Evolutionary conservation across 2,329 filamentous ascomycete genomes (phyloP), one percentile per base, ranked within the genome.

Genomic region (Xylaria hypoxylon): DNA sequence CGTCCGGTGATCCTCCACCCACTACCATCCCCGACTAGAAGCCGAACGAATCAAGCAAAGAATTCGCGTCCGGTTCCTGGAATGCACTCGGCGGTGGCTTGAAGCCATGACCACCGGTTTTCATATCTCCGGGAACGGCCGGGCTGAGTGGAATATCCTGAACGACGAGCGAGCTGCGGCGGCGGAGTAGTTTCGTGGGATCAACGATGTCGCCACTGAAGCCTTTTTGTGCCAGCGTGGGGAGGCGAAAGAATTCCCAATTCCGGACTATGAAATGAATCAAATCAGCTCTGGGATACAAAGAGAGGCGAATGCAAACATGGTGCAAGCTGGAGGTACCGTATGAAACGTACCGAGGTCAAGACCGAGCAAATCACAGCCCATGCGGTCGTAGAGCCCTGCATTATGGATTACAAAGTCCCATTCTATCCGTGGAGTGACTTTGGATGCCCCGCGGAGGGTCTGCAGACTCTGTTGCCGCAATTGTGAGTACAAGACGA

Each of bases 1-100:
- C 33, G 35, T 33, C 22, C 10, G 2, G 31, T 38, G 4, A 24
- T 22, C 28, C 13, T 22, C 19, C 15, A 40, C 8, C 19, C 19
- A 45, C 31, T 19, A 28, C 17, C 5, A 10, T 24, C 19, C 35
- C n/a, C 5, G n/a, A 7, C 33, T 70, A 98, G 77, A 98, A 96
- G 1, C 95, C 95, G 85, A 98, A 98, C 77, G 88, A 94, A 83
- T 98, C 95, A 73, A 98, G 83, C 75, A 99, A 80, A 65, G 93
- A 95, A 77, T 88, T 93, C 31, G 92, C 87, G 80, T 97, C 94
- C n/a, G 96, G 96, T 79, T 99, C 96, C 73, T 96, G 86, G 77
- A 98, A 98, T 69, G 90, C 89, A 22, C 91, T 93, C 1, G 93
- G 89, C 17, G 90, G 85, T 15, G 87, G 84, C 73, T 90, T 74